Evolutionary conservation across 768 basidiomycete species (phyloP), one percentile per base, ranked within the genome.

Genomic region (Phylloporus sp.): DNA sequence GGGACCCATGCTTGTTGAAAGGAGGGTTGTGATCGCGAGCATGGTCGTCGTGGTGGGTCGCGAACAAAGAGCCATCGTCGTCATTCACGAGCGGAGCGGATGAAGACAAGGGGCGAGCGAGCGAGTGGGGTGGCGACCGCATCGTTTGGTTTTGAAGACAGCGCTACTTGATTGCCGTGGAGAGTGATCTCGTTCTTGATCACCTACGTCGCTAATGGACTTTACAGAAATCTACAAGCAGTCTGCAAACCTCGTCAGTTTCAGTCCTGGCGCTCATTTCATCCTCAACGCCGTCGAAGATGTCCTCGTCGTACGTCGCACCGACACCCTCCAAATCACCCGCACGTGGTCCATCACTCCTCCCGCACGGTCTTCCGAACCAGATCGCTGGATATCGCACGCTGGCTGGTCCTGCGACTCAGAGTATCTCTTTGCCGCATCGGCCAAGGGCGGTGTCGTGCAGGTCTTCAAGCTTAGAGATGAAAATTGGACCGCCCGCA

Each of bases 321-420:
- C 91, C 9, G 84, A 91, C 57, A 86, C 86, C 18, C 83, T 95
- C 56, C 82, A 86, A 56, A 84, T 95, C 39, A 79, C 82, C 15
- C 77, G 87, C 44, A 86, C 89, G 17, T 94, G 88, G 86, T 73
- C 79, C 23, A 67, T 90, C 48, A 75, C 82, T 61, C 54, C 72
- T 38, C 73, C 73, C 17, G 78, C 82, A 7, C 71, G 75, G 5
- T 77, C 59, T 35, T 46, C 67, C 13, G 56, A 38, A 52, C 48
- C 48, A 9, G 60, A 76, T 29, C 58, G 60, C 14, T 75, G 71
- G 64, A 82, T 95, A 57, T 83, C 89, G 15, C 83, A 86, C 55
- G 71, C 86, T 4, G 81, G 76, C 6, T 97, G 91, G 91, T 90
- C 90, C 15, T 81, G 78, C 58, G 91, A 95, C 60, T 89, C 91